phyloP scores from a whole-genome alignment of 176 grass and related monocot species.

The Hyparrhenia diplandra region DNA sequence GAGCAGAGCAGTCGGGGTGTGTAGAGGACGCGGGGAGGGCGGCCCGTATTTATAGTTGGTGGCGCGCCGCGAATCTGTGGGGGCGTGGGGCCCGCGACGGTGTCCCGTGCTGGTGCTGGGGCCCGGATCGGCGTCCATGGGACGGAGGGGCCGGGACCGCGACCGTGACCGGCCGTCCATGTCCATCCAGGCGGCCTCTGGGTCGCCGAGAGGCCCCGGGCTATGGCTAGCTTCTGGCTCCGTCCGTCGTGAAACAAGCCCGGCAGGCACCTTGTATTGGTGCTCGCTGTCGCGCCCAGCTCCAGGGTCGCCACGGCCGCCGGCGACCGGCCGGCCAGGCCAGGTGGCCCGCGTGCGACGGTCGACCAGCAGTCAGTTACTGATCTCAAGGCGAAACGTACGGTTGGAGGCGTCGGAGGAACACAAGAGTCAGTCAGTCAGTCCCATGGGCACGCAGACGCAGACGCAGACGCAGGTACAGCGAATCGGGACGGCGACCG shows the following conservation, averaged over 20 bases:
- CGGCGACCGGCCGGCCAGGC: too few relatives aligned
- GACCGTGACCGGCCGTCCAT: neutral
- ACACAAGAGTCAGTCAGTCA: too few relatives aligned
- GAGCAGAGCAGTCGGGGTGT: neutral
- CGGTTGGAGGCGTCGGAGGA: too few relatives aligned
- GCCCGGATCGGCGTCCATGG: neutral
- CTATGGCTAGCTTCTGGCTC: neutral
- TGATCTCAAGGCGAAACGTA: too few relatives aligned
- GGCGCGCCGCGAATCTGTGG: constrained; percentile 27
- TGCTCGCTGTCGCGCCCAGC: too few relatives aligned
- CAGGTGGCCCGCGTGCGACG: too few relatives aligned
- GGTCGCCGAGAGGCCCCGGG: neutral
- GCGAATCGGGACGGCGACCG: neutral
- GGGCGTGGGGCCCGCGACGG: neutral
- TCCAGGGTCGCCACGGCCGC: too few relatives aligned
- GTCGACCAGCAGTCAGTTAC: too few relatives aligned
- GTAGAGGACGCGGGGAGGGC: constrained; percentile 22
- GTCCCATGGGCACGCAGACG: too few relatives aligned
- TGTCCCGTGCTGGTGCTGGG: neutral
- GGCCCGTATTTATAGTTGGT: constrained; percentile 39
- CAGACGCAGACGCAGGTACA: neutral
- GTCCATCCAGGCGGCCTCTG: neutral
- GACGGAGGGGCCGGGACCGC: too few relatives aligned
- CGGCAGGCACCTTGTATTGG: neutral
- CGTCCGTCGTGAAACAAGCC: neutral